Evolutionary conservation across 495 filamentous ascomycete species (phyloP).

Genomic region (Pyrenula aspistea): DNA sequence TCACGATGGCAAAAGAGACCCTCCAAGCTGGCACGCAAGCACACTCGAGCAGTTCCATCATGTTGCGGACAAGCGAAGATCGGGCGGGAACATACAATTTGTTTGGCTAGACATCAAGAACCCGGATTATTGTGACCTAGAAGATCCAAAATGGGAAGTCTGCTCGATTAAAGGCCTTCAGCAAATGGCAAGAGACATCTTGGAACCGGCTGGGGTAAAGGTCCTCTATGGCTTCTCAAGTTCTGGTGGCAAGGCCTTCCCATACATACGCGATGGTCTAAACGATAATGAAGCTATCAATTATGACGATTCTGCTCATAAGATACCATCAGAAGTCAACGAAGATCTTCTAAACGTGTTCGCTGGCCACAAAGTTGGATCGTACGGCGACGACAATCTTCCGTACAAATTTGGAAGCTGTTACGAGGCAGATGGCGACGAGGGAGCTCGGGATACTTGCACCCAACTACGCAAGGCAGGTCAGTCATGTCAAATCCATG

Average conservation of each 20-base stretch:
- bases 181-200: background rate
- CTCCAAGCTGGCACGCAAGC: background rate
- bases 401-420: constrained; percentile 1
- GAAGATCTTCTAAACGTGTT: background rate
- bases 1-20: constrained; percentile 1
- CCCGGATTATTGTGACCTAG: constrained; percentile 3
- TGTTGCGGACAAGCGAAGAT: background rate
- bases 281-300: constrained; percentile 1
- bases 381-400: background rate
- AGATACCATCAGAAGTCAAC: background rate
- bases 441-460: background rate
- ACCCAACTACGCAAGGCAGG: background rate
- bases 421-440: background rate
- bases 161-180: constrained; percentile 2
- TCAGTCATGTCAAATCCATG: background rate
- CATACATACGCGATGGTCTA: constrained; percentile 1
- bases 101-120: constrained; percentile 5
- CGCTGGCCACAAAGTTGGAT: background rate
- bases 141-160: background rate
- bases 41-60: constrained; percentile 1
- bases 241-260: constrained; percentile 2
- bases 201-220: background rate
- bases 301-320: background rate
- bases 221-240: constrained; percentile 3
- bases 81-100: constrained; percentile 3